These are phyloP conservation scores for Cadophora gregata DNA, from an alignment of 2,329 filamentous ascomycete genomes.

Conservation along the genomic window DNA sequence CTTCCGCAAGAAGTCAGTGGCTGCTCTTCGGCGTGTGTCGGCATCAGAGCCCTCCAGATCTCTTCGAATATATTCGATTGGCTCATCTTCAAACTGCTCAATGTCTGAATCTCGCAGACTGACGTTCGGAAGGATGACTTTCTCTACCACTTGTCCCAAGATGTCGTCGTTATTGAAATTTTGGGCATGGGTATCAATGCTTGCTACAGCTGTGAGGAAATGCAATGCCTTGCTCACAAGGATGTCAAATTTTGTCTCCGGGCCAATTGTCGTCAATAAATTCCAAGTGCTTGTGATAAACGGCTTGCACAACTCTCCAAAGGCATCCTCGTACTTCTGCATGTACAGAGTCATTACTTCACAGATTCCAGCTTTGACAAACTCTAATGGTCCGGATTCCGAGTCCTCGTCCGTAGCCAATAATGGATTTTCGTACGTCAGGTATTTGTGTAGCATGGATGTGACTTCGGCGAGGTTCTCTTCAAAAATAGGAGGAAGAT, in stretches of 20 bases:
- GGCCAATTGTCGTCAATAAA: conserved; percentile 82
- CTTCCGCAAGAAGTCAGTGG: conserved; percentile 91
- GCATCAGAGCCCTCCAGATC: conserved; percentile 96
- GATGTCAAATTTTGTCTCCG: conserved; percentile 91
- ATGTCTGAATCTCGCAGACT: conserved; percentile 90
- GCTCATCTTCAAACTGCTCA: conserved; percentile 97
- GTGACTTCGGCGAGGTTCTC: conserved; percentile 82
- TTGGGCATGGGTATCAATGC: conserved; percentile 76
- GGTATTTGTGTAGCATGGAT: conserved; percentile 86
- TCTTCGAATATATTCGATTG: conserved; percentile 95
- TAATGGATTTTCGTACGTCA: conserved; percentile 85
- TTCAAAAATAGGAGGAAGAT: conserved; percentile 93
- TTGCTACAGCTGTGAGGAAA: conserved; percentile 89
- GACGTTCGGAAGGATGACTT: conserved; percentile 93
- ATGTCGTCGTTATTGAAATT: conserved; percentile 85
- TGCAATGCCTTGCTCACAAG: conserved; percentile 93
- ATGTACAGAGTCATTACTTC: conserved; percentile 89
- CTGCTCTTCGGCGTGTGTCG: conserved; percentile 88
- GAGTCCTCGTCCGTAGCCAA: conserved; percentile 87
- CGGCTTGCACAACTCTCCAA: conserved; percentile 76
- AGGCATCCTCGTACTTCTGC: conserved; percentile 94
- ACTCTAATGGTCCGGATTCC: conserved; percentile 84
- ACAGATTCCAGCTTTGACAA: conserved; percentile 91
- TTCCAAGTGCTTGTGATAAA: conserved; percentile 94
- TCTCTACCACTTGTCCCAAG: conserved; percentile 88